A percentile compares a stretch with the other conserved stretches of the same genome.
phyloP scores from a whole-genome alignment of 805 yeast genomes.

The Komagataella phaffii region DNA sequence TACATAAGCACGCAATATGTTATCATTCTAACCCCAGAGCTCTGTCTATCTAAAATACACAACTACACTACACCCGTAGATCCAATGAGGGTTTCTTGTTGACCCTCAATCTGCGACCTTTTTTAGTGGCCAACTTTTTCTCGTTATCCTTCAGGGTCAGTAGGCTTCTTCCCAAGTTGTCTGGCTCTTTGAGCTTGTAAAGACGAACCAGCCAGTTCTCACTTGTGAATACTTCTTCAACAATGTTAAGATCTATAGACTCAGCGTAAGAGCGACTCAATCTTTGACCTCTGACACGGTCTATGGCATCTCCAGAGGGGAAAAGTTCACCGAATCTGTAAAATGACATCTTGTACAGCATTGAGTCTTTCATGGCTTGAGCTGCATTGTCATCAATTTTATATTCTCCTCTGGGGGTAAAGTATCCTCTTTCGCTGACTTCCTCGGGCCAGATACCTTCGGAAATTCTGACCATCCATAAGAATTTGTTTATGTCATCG shows the following conservation, averaged over 20 bases:
- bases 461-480: constrained; percentile 99
- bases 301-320: constrained; percentile 48
- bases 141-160: constrained; percentile 43
- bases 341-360: constrained; percentile 92
- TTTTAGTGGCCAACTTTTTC: constrained; percentile 12
- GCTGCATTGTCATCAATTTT: constrained; percentile 76
- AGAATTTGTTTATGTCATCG: constrained; percentile 89
- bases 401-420: constrained; percentile 79
- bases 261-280: constrained; percentile 15
- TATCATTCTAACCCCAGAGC: not conserved
- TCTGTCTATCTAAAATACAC: not conserved
- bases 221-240: constrained; percentile 90
- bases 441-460: constrained; percentile 99
- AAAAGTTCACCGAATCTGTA: constrained; percentile 70
- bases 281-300: constrained; percentile 80
- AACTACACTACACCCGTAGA: constrained; percentile 9
- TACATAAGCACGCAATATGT: not conserved
- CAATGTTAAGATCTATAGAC: constrained; percentile 49
- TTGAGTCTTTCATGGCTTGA: constrained; percentile 72
- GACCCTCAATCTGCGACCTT: constrained; percentile 12
- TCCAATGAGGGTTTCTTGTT: constrained; percentile 18
- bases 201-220: constrained; percentile 96
- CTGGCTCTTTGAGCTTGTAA: constrained; percentile 82
- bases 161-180: constrained; percentile 73
- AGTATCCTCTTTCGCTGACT: constrained; percentile 71